phyloP scores from a whole-genome alignment of 2,329 filamentous ascomycete species.

The Colletotrichum sp. region DNA sequence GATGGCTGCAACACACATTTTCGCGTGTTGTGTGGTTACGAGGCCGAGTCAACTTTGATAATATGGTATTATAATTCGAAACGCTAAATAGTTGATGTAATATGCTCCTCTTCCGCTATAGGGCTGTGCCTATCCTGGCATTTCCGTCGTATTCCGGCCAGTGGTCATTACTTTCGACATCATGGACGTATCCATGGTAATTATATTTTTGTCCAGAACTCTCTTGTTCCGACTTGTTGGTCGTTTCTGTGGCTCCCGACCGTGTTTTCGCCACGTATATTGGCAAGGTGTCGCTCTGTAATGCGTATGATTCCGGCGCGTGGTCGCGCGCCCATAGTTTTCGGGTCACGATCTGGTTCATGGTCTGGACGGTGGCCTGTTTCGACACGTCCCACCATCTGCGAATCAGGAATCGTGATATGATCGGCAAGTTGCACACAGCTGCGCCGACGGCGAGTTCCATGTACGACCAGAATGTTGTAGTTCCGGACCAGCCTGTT shows the following conservation, averaged over 20 bases:
- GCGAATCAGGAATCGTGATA: not conserved
- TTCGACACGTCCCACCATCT: not conserved
- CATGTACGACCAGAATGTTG: not conserved
- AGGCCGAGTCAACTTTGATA: not conserved
- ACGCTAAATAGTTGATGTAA: not conserved
- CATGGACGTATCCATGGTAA: not conserved
- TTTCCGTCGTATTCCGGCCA: not conserved
- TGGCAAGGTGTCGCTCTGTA: not conserved
- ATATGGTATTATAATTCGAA: not conserved
- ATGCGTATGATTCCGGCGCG: not conserved
- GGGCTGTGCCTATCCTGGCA: not conserved
- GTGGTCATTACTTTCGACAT: not conserved
- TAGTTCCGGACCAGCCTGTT: constrained; percentile 2
- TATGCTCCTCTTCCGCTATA: not conserved
- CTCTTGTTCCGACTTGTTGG: not conserved
- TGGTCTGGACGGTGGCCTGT: not conserved
- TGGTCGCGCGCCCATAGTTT: not conserved
- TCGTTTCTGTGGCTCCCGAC: not conserved
- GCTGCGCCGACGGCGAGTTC: not conserved
- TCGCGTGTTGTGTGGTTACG: not conserved
- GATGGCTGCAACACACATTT: not conserved
- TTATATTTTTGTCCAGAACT: not conserved
- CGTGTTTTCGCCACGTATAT: not conserved
- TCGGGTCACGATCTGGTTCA: not conserved
- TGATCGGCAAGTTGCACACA: not conserved